Evolutionary conservation across 2,329 filamentous ascomycete genomes (phyloP), one percentile per base, ranked within the genome.

Genomic region (Ceratocystis papillata): DNA sequence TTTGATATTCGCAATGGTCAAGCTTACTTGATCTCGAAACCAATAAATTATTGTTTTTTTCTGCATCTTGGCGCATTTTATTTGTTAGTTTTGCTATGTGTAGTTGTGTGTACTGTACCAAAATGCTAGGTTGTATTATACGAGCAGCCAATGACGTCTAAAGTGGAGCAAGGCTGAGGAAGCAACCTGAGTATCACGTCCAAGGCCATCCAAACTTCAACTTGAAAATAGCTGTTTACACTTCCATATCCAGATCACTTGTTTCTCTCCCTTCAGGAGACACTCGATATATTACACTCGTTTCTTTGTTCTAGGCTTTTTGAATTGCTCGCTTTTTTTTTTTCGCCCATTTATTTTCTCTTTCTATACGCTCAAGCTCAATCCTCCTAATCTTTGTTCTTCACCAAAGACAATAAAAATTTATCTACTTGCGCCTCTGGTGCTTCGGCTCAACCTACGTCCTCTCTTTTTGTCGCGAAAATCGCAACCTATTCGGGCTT

Each of bases 161-260:
- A 55, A 55, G 62, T 64, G 62, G 62, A 37, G 62, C 62, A 59
- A 59, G 55, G 55, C 55, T 59, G 55, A 59, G 30, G 20, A 62
- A 25, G 8, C 44, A 37, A 17, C 5, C n/a, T 59, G 6, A 22
- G 59, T 10, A 62, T 62, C 44, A 20, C 44, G 15, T 30, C 15
- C 25, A 20, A 53, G 5, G 20, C 12, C 15, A 25, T 25, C 22
- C 10, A 53, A 53, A 53, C 48, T 28, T 53, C 10, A 53, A 15
- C 22, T 53, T 28, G 20, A 22, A 50, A 50, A 50, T 20, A 15
- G 37, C 12, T 12, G 37, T 50, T 50, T 50, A 50, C 48, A 20
- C 8, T 20, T 22, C 2, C 4, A 28, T 17, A 25, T 53, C 22
- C 17, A 28, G 10, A 10, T 53, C 8, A 4, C 22, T 28, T 12